phyloP scores from a whole-genome alignment of 1,284 basidiomycete genomes.

The Kwoniella shivajii region DNA sequence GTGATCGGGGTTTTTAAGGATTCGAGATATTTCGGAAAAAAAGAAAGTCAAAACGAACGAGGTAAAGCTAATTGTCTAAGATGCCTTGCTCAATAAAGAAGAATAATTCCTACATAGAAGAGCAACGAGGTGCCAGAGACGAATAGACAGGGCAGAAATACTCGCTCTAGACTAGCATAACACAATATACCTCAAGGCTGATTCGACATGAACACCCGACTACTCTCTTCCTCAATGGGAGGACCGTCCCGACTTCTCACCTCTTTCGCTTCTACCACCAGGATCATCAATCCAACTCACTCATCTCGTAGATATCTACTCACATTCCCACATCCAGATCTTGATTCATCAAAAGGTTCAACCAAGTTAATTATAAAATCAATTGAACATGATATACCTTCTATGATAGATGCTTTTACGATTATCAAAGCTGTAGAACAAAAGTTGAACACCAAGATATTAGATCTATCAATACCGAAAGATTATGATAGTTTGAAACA shows the following conservation, averaged over 20 bases:
- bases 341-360: constrained; percentile 16
- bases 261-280: neutral
- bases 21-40: too few species aligned
- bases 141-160: too few species aligned
- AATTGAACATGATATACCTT: constrained; percentile 19
- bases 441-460: constrained; percentile 27
- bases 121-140: too few species aligned
- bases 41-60: too few species aligned
- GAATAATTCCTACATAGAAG: too few species aligned
- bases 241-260: constrained; percentile 6
- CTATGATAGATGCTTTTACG: constrained; percentile 30
- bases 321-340: constrained; percentile 31
- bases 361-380: constrained; percentile 25
- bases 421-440: constrained; percentile 37
- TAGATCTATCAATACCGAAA: constrained; percentile 27
- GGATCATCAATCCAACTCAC: neutral
- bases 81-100: too few species aligned
- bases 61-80: too few species aligned
- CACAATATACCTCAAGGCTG: neutral
- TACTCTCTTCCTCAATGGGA: constrained; percentile 5
- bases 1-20: too few species aligned
- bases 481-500: constrained; percentile 27
- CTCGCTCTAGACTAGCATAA: too few species aligned
- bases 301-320: constrained; percentile 3
- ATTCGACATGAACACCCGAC: constrained; percentile 16